phyloP scores from a whole-genome alignment of 768 basidiomycete species.

The Tylopilus rubrobrunneus region DNA sequence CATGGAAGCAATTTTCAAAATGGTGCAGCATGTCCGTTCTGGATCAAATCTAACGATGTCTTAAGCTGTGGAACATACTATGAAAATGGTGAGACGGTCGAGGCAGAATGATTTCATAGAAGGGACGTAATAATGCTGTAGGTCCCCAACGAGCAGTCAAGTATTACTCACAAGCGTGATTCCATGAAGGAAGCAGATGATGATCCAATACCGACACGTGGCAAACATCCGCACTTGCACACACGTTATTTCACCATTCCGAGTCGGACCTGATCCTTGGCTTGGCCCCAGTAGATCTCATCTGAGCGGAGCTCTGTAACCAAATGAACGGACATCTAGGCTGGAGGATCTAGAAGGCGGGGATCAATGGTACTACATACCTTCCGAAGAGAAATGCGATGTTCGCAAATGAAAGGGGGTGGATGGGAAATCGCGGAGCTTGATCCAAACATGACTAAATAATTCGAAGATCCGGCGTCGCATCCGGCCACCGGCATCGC shows the following conservation, averaged over 20 bases:
- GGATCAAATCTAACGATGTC: constrained; percentile 31
- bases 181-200: constrained; percentile 20
- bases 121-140: constrained; percentile 30
- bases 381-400: constrained; percentile 22
- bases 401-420: constrained; percentile 17
- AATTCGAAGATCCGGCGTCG: constrained; percentile 17
- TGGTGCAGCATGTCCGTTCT: too few relatives aligned
- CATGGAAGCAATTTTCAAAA: too few relatives aligned
- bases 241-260: constrained; percentile 24
- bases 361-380: constrained; percentile 22
- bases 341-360: constrained; percentile 28
- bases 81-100: constrained; percentile 21
- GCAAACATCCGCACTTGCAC: constrained; percentile 19
- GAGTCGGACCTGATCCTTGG: constrained; percentile 32
- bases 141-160: constrained; percentile 11
- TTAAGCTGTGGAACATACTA: constrained; percentile 21
- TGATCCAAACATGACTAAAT: constrained; percentile 14
- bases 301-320: constrained; percentile 28
- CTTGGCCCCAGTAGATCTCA: constrained; percentile 28
- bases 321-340: constrained; percentile 29
- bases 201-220: constrained; percentile 20
- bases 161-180: constrained; percentile 15
- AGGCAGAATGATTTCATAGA: constrained; percentile 22
- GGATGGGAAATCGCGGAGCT: constrained; percentile 25
- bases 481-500: too few relatives aligned